Base-by-base conservation (phyloP, 2,329 filamentous ascomycete genomes). In the Hymenoscyphus albidus region DNA sequence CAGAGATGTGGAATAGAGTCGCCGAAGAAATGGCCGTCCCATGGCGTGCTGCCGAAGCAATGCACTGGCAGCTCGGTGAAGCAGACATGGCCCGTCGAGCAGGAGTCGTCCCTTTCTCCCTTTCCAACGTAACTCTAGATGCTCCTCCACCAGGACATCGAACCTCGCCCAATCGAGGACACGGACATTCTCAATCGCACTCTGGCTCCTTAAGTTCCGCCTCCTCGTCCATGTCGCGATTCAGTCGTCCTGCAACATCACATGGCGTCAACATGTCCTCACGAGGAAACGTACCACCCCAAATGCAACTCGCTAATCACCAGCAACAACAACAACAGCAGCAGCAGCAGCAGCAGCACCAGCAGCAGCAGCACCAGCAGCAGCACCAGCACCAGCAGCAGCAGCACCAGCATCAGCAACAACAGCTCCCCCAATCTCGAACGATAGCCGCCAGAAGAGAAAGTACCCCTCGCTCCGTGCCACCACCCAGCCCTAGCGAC, bases 31-130 rank as follows among this genome's bases (percentile, higher is more conserved):
- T 99, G 88, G 88, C 88, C 38, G 89, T 97, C 64, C 95, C 94
- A 42, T 98, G 94, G 94, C 86, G 95, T 73, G 93, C 95, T 18
- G 94, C 92, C 58, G 94, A 99, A 78, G 93, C 92, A 4, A 97
- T 97, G 93, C 95, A 98, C 78, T 99, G 95, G 94, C 91, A 96
- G 74, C 83, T 99, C 63, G 94, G 94, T 68, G 92, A 97, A 76
- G 82, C 88, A 71, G 95, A 98, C 72, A 98, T 99, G 92, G 93
- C 93, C 58, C 86, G 90, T 67, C 89, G 94, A 65, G 94, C 94
- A 54, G 95, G 95, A 56, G 92, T 95, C 44, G 88, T 91, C 7
- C 92, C 94, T 1, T 97, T 97, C 77, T 87, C 88, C 2, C 80
- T 92, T 38, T 86, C 88, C 14, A 82, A 80, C 61, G 80, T 83